Conservation (phyloP, 139 green algal species). For the Tetraselmis striata region DNA sequence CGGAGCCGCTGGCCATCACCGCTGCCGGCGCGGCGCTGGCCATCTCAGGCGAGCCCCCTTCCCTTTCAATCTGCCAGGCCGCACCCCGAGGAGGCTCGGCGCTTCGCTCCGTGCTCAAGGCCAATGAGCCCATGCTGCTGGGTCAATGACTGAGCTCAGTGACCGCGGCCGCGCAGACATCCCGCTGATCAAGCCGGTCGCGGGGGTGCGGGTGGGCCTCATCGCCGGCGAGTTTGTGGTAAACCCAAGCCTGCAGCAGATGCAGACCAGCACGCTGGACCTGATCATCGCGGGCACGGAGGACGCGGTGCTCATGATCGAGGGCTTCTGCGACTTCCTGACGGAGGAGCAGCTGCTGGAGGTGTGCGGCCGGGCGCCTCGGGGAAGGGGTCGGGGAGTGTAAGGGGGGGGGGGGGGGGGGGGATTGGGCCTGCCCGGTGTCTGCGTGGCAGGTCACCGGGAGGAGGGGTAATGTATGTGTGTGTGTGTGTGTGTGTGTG, state of each 20-base stretch:
- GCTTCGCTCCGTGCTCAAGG: too few species aligned
- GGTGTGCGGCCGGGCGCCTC: too few species aligned
- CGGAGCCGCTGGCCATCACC: conserved; percentile 91
- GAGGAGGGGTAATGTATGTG: neutral
- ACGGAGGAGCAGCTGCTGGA: conserved; percentile 82
- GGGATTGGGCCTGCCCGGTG: conserved; percentile 1
- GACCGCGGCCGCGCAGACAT: conserved; percentile 67
- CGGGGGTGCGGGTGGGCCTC: conserved; percentile 82
- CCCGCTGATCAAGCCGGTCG: conserved; percentile 65
- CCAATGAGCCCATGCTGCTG: too few species aligned
- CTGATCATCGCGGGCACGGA: conserved; percentile 86
- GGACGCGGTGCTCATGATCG: conserved; percentile 95
- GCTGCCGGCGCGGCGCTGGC: conserved; percentile 75
- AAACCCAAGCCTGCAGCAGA: conserved; percentile 70
- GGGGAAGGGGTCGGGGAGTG: too few species aligned
- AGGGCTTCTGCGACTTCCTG: conserved; percentile 92
- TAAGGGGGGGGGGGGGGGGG: neutral
- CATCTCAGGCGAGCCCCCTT: conserved; percentile 66
- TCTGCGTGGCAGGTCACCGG: neutral
- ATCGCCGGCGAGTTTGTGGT: conserved; percentile 63
- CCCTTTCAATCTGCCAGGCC: too few species aligned
- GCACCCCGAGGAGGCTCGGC: too few species aligned
- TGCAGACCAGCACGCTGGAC: conserved; percentile 63
- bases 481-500: neutral
- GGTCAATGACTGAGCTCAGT: too few species aligned